phyloP scores from a whole-genome alignment of 2,329 filamentous ascomycete genomes.

The Cordyceps cateniannulata region DNA sequence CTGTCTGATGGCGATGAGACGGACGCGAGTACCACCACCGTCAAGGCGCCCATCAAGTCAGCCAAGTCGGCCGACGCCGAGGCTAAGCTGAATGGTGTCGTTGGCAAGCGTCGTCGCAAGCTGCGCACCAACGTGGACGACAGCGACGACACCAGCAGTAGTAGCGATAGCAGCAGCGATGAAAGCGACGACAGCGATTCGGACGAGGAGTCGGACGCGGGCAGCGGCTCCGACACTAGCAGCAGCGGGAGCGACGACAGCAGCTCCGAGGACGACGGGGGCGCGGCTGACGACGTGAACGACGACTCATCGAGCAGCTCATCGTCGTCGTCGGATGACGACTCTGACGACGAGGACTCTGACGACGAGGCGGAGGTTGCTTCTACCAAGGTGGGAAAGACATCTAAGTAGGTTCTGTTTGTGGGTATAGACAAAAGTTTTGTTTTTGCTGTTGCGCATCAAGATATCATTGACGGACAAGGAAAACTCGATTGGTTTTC shows the following conservation, averaged over 20 bases:
- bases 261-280: slow-evolving; percentile 10
- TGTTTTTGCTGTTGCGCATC: neutral
- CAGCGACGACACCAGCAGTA: slow-evolving; percentile 28
- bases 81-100: slow-evolving; percentile 38
- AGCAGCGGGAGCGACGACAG: slow-evolving; percentile 10
- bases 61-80: slow-evolving; percentile 27
- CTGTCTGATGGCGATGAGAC: slow-evolving; percentile 44
- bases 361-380: slow-evolving; percentile 21
- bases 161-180: slow-evolving; percentile 28
- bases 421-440: slow-evolving; percentile 1
- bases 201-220: slow-evolving; percentile 28
- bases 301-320: slow-evolving; percentile 35
- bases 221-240: slow-evolving; percentile 7
- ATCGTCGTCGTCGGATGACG: slow-evolving; percentile 34
- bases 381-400: slow-evolving; percentile 8
- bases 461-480: neutral
- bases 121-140: slow-evolving; percentile 40
- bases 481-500: neutral
- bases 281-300: slow-evolving; percentile 10
- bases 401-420: slow-evolving; percentile 7
- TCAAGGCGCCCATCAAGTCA: neutral
- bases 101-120: slow-evolving; percentile 47
- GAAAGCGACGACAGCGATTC: slow-evolving; percentile 30
- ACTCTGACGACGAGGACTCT: slow-evolving; percentile 29
- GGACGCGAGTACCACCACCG: slow-evolving; percentile 23